Evolutionary conservation across 352 stramenopile genomes (phyloP), one percentile per base, ranked within the genome.

Genomic region (Phytopythium cucurbitacearum): DNA sequence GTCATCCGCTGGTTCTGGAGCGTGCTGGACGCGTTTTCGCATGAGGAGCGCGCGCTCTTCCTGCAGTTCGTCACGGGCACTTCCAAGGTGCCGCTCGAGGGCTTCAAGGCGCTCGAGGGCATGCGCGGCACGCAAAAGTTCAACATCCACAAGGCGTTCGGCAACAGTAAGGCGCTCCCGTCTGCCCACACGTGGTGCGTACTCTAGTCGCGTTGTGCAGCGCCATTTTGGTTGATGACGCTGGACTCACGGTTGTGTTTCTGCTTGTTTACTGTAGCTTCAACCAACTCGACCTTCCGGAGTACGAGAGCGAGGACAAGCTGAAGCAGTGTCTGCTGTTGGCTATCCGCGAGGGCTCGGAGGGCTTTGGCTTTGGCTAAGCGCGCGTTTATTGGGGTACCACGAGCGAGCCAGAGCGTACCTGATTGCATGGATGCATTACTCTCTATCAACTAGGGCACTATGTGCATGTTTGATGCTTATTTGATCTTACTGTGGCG

Each of bases 61-160:
- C 54, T 98, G 61, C 91, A 97, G 68, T 98, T 98, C 62, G 89
- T 96, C 21, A 98, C 93, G 6, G 93, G 82, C 37, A 97, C 85
- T 3, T 95, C 85, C 10, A 96, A 97, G 55, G 87, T 98, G 16
- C 98, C 98, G 21, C 80, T 99, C 15, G 92, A 98, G 69, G 98
- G 98, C 16, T 99, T 99, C 69, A 94, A 95, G 61, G 90, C 97
- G 28, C 80, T 99, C 0, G 96, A 99, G 65, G 97, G 97, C 51
- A 99, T 99, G 97, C 89, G 97, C 28, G 98, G 98, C 32, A 96
- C 97, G 38, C 95, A 99, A 69, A 98, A 98, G 67, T 99, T 99
- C 70, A 99, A 97, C 65, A 99, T 99, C 64, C 96, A 99, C 80
- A 98, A 98, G 72, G 91, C 92, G 4, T 97, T 97, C 63, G 95